phyloP scores from a whole-genome alignment of 2,329 filamentous ascomycete genomes.

The Pyrenophora seminiperda region DNA sequence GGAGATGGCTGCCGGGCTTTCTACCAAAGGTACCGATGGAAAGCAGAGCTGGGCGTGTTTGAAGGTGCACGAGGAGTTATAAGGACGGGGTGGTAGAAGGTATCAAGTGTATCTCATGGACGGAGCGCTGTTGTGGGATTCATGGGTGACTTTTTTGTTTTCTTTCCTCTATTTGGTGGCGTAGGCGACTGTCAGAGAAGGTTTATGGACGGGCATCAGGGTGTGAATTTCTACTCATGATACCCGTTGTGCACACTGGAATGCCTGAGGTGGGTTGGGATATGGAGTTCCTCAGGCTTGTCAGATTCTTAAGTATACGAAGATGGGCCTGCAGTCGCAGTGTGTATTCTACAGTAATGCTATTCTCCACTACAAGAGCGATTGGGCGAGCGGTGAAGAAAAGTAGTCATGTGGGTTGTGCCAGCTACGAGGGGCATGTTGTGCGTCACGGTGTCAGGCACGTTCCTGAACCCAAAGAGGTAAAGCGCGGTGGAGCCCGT shows the following conservation, averaged over 20 bases:
- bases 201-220: conserved; percentile 8
- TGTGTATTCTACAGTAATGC: neutral
- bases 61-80: conserved; percentile 13
- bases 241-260: conserved; percentile 11
- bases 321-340: neutral
- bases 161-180: conserved; percentile 23
- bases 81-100: neutral
- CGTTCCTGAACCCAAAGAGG: conserved; percentile 16
- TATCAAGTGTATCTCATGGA: neutral
- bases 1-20: conserved; percentile 28
- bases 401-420: neutral
- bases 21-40: conserved; percentile 11
- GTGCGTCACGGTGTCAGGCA: conserved; percentile 15
- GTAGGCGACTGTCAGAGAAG: conserved; percentile 15
- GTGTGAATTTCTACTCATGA: conserved; percentile 17
- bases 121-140: neutral
- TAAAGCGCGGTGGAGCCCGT: conserved; percentile 3
- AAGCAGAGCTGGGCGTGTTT: conserved; percentile 33
- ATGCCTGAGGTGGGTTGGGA: conserved; percentile 5
- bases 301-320: conserved; percentile 3
- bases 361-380: neutral
- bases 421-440: neutral
- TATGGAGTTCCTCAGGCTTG: conserved; percentile 10
- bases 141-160: conserved; percentile 1
- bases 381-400: too few relatives aligned